Base-by-base conservation (phyloP, 495 filamentous ascomycete species). In the Lophiostoma macrostomum region DNA sequence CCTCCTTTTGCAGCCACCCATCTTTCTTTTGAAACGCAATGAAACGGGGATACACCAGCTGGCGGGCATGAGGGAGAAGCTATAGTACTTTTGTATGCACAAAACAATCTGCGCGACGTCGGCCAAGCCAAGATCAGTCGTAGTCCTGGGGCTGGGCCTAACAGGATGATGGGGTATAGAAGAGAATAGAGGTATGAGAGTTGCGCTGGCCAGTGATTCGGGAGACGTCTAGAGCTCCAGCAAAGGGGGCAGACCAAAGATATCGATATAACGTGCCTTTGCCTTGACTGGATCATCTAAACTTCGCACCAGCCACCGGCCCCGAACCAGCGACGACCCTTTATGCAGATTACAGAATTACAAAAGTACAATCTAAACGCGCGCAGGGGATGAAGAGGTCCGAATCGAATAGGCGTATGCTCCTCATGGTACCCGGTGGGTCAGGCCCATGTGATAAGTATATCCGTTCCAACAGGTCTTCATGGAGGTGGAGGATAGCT, bases 271-370 rank as follows among this genome's bases (percentile, higher is more conserved):
- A n/a, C n/a, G n/a, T n/a, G n/a, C n/a, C n/a, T n/a, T n/a, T n/a
- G n/a, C n/a, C n/a, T n/a, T n/a, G n/a, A n/a, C n/a, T n/a, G n/a
- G n/a, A 18, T 45, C 42, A 28, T 29, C 42, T 32, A 32, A 45
- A 45, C 28, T 20, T 10, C 22, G 34, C 3, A 30, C 34, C 34
- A 14, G 18, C 35, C 35, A 23, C 44, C 24, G 19, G 12, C n/a
- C 5, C 4, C 7, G 5, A 37, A 39, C 42, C 25, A 34, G 44
- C 53, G n/a, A n/a, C n/a, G n/a, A n/a, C n/a, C 45, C 44, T 13
- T 29, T 31, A 58, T 58, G 55, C 55, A 52, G 55, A 58, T 58
- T 58, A 58, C 55, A 58, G 53, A 41, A 58, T 58, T 58, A 58
- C 48, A 52, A 58, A 58, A 52, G 55, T 58, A 58, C 55, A 58